Base-by-base conservation (phyloP, 768 basidiomycete species). In the Rhizopogon rudus region DNA sequence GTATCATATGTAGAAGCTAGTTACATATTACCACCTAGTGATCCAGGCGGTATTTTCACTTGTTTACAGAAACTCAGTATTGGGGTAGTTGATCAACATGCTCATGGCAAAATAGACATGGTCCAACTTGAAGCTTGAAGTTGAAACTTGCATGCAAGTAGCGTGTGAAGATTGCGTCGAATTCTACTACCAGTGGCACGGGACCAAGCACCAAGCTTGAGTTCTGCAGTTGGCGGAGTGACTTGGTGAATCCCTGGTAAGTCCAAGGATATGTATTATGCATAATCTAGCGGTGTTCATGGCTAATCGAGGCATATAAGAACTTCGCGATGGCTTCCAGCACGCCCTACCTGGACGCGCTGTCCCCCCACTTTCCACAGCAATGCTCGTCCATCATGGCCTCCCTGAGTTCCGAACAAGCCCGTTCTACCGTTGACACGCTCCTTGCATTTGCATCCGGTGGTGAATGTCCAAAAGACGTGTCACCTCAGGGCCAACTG, bases 401-500 rank as follows among this genome's bases (percentile, higher is more conserved):
- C 5, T 35, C 63, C 0, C 40, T 61, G 33, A 55, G 29, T 16
- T 61, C 58, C 0, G 46, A 53, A 0, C 54, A 60, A 22, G 40
- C 52, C 0, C 54, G 61, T 3, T 22, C 41, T 1, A 14, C 29
- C 16, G 39, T 72, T 10, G 72, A 72, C 14, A 57, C 54, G 0
- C 33, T 73, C 9, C 61, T 72, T 31, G 44, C 60, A 14, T 73
- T 72, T 60, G 65, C 60, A 3, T 58, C 68, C 17, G 71, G 71
- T 1, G 65, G 54, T 3, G 63, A 64, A 14, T 66, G 65, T 39
- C 63, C 70, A 6, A 13, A 61, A 9, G 54, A 42, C 20, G 52
- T 61, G 20, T 29, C 40, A 44, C 17, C 37, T 37, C 52, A 62
- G 20, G 41, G 52, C 0, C 61, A 57, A 31, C 48, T 53, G 8